phyloP scores from a whole-genome alignment of 345 rosid genomes.

The Ricinus communis region DNA sequence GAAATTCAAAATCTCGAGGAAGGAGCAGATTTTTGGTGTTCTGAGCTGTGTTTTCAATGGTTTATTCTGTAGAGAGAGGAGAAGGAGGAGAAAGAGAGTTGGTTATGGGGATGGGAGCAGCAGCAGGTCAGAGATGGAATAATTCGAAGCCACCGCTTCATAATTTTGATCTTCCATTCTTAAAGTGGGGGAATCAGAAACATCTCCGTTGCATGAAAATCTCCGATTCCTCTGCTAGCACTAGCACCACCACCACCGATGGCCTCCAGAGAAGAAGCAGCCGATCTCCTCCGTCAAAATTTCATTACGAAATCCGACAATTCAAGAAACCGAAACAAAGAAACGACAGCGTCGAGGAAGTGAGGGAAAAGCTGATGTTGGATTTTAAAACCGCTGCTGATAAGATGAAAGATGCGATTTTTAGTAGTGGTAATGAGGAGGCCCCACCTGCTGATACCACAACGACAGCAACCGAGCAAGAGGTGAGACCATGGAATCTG shows the following conservation, averaged over 20 bases:
- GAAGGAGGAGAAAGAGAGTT: neutral
- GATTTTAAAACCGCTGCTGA: conserved; percentile 43
- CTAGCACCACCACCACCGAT: conserved; percentile 1
- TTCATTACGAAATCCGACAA: conserved; percentile 13
- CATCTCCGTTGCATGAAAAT: conserved; percentile 27
- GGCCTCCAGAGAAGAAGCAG: conserved; percentile 7
- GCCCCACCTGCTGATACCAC: too few species aligned
- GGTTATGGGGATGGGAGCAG: conserved; percentile 19
- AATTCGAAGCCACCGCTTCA: conserved; percentile 37
- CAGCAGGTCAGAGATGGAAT: conserved; percentile 3
- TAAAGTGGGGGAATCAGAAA: conserved; percentile 33
- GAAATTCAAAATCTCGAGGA: neutral
- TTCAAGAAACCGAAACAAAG: conserved; percentile 14
- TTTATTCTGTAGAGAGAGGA: conserved; percentile 20
- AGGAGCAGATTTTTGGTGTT: too few species aligned
- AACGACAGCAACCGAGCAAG: conserved; percentile 1
- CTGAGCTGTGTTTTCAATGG: conserved; percentile 19
- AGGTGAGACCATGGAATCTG: conserved; percentile 67
- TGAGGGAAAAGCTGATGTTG: conserved; percentile 43
- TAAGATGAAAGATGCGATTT: conserved; percentile 31
- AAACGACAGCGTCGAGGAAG: conserved; percentile 36
- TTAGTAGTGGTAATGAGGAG: conserved; percentile 11
- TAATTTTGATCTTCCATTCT: conserved; percentile 27
- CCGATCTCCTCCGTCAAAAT: conserved; percentile 36
- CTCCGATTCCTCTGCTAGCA: neutral